phyloP scores from a whole-genome alignment of 495 filamentous ascomycete species.

The Podospora anserina region DNA sequence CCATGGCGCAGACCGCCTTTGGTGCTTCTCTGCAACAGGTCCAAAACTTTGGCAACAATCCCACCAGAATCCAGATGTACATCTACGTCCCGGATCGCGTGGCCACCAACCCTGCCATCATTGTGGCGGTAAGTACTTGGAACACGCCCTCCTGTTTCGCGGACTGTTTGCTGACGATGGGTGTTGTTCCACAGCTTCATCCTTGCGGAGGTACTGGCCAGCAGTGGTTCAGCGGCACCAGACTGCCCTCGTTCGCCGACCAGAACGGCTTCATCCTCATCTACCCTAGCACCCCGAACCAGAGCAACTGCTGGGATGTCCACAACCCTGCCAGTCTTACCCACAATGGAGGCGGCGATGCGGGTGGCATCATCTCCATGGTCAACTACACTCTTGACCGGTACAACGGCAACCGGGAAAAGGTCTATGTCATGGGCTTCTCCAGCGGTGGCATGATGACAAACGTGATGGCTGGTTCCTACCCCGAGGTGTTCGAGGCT shows the following conservation, averaged over 20 bases:
- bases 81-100: constrained; percentile 42
- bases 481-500: constrained; percentile 57
- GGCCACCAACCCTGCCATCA: constrained; percentile 36
- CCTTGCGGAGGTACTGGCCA: constrained; percentile 35
- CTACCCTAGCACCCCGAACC: constrained; percentile 48
- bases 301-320: constrained; percentile 57
- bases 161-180: not conserved
- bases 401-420: constrained; percentile 46
- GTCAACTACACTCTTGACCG: constrained; percentile 49
- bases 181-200: constrained; percentile 32
- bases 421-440: constrained; percentile 51
- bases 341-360: constrained; percentile 52
- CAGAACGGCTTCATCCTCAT: constrained; percentile 53
- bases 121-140: constrained; percentile 28
- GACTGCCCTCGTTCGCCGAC: constrained; percentile 43
- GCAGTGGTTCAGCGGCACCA: constrained; percentile 36
- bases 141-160: not conserved
- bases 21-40: constrained; percentile 39
- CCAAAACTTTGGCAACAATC: constrained; percentile 37
- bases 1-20: constrained; percentile 20
- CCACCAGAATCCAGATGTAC: constrained; percentile 38
- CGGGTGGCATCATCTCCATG: constrained; percentile 54
- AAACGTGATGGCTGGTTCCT: constrained; percentile 56
- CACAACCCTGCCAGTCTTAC: constrained; percentile 45
- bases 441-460: constrained; percentile 60